Evolutionary conservation across 768 basidiomycete species (phyloP).

Genomic region (Mycena filopes): DNA sequence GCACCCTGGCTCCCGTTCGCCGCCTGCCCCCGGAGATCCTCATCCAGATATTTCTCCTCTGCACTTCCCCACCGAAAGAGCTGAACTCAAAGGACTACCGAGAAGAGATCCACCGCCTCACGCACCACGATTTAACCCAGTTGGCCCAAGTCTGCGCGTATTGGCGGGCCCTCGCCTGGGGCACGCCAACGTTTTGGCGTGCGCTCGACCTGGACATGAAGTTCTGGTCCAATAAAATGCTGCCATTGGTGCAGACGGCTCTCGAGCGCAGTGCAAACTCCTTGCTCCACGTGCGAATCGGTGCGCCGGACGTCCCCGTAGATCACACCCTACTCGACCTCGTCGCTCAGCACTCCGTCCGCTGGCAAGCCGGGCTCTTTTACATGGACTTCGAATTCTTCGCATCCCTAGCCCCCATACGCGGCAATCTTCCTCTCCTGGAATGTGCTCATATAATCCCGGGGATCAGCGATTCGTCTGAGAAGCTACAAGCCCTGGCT

Average conservation of each 20-base stretch:
- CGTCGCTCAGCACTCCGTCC: conserved; percentile 14
- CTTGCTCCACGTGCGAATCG: conserved; percentile 10
- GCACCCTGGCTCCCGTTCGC: conserved; percentile 20
- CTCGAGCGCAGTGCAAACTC: conserved; percentile 22
- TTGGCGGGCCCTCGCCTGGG: conserved; percentile 16
- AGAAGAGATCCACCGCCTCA: conserved; percentile 19
- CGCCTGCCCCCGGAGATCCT: conserved; percentile 22
- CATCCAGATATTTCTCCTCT: conserved; percentile 18
- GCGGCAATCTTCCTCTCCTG: conserved; percentile 21
- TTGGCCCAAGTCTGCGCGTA: conserved; percentile 20
- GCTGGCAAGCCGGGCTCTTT: conserved; percentile 19
- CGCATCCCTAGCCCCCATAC: conserved; percentile 3
- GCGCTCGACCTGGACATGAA: conserved; percentile 13
- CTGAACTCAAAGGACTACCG: conserved; percentile 18
- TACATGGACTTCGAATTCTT: conserved; percentile 17
- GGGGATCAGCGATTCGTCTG: background rate
- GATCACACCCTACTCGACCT: conserved; percentile 17
- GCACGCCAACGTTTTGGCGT: conserved; percentile 26
- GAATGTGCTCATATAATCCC: conserved; percentile 11
- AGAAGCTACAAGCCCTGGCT: background rate
- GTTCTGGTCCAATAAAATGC: conserved; percentile 29
- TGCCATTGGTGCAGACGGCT: conserved; percentile 7
- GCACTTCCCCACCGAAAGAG: background rate
- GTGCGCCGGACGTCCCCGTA: conserved; percentile 11
- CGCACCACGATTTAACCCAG: conserved; percentile 5